Evolutionary conservation across 2,329 filamentous ascomycete genomes (phyloP).

Genomic region (Aureobasidium sp.): DNA sequence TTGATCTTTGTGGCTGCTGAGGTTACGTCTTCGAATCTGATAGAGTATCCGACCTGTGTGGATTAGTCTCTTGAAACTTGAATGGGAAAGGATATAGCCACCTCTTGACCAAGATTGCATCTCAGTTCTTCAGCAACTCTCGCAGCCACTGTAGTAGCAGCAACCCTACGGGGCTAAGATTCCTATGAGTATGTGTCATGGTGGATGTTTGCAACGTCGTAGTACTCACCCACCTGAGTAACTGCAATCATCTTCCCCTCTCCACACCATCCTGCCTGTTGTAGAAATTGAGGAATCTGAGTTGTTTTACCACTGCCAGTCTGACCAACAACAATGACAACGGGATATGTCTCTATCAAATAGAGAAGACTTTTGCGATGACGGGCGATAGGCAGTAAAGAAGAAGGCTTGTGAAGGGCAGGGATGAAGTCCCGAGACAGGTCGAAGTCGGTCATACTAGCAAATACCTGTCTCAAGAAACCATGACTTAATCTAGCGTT

Average conservation of each 20-base stretch:
- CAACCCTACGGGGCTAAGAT: constrained; percentile 73
- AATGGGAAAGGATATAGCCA: constrained; percentile 1
- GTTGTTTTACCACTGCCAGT: constrained; percentile 95
- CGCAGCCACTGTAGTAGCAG: constrained; percentile 80
- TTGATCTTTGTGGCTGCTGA: constrained; percentile 83
- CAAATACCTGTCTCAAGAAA: not conserved
- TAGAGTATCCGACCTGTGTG: constrained; percentile 66
- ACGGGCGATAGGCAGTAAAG: constrained; percentile 78
- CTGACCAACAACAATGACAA: constrained; percentile 86
- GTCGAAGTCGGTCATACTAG: constrained; percentile 31
- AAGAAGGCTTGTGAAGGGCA: constrained; percentile 75
- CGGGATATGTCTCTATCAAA: constrained; percentile 72
- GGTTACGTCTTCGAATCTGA: constrained; percentile 84
- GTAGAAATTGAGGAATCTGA: constrained; percentile 86
- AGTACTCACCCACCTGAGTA: constrained; percentile 65
- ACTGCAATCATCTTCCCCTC: constrained; percentile 78
- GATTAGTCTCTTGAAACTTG: not conserved
- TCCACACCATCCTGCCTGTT: constrained; percentile 80
- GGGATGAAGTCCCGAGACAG: constrained; percentile 55
- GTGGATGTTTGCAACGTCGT: constrained; percentile 15
- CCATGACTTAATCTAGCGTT: not conserved
- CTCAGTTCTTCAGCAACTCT: constrained; percentile 85
- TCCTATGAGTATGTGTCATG: constrained; percentile 29
- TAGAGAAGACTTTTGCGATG: constrained; percentile 76
- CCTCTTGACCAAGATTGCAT: constrained; percentile 77